Conservation (phyloP, 306 rosid genomes). For the Inga leiocalycina region DNA sequence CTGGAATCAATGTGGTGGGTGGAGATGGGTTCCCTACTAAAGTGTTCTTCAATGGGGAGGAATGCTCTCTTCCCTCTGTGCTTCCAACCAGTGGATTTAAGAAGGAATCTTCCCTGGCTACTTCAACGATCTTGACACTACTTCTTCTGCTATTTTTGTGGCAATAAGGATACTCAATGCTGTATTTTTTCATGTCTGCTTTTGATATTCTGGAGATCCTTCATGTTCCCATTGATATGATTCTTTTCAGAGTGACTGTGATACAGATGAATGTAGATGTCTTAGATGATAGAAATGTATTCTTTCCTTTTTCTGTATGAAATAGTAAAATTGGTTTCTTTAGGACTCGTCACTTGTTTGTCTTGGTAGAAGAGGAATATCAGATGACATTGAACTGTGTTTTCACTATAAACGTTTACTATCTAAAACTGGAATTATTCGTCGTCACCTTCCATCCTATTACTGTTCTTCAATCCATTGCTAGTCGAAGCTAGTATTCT, state of each 20-base stretch:
- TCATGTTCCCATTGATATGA: constrained; percentile 14
- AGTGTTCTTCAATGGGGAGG: constrained; percentile 92
- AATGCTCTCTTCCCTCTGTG: constrained; percentile 71
- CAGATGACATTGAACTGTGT: not conserved
- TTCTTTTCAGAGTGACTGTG: constrained; percentile 26
- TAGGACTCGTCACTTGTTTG: not conserved
- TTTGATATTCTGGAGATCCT: not conserved
- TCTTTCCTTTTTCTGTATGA: not conserved
- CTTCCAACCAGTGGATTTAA: constrained; percentile 55
- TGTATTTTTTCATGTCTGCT: constrained; percentile 18
- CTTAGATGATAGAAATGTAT: constrained; percentile 11
- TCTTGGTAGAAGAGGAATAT: not conserved
- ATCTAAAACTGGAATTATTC: not conserved
- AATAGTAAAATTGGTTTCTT: not conserved
- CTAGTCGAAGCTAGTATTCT: not conserved
- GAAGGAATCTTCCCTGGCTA: constrained; percentile 38
- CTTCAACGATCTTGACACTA: constrained; percentile 40
- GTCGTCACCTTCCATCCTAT: not conserved
- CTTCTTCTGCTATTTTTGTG: constrained; percentile 40
- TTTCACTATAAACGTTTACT: not conserved
- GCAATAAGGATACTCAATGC: constrained; percentile 30
- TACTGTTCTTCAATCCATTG: not conserved
- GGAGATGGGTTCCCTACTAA: constrained; percentile 91
- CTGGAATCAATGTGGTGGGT: constrained; percentile 56
- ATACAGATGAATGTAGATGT: constrained; percentile 17